These are phyloP conservation scores for Oldenlandia corymbosa DNA, from an alignment of 257 asterid species.

Conservation along the genomic window DNA sequence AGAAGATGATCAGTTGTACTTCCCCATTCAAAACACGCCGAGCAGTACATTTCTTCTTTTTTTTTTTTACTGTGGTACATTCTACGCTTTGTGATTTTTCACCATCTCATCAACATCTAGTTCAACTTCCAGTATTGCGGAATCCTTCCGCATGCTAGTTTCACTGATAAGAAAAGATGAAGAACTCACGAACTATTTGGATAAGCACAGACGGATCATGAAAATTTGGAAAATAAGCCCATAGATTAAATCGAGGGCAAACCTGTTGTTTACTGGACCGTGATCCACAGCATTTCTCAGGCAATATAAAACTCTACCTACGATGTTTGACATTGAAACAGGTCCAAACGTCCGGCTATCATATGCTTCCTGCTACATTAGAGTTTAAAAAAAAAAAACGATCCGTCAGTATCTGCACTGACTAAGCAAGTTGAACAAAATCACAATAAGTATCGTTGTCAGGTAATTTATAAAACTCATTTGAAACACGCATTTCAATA, in stretches of 20 bases:
- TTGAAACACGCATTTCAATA: too few relatives aligned
- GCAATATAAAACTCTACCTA: constrained; percentile 77
- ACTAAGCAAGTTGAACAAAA: neutral
- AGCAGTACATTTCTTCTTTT: too few relatives aligned
- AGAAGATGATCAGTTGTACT: constrained; percentile 10
- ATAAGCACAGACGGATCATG: neutral
- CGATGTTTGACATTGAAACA: constrained; percentile 52
- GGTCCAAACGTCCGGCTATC: constrained; percentile 91
- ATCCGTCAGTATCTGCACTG: neutral
- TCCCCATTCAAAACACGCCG: constrained; percentile 2
- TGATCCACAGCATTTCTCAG: constrained; percentile 74
- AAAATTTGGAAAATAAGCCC: neutral
- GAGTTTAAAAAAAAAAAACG: constrained; percentile 3
- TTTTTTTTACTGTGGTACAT: neutral
- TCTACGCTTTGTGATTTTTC: constrained; percentile 56
- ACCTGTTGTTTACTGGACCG: constrained; percentile 81
- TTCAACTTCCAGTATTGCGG: constrained; percentile 68
- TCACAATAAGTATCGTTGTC: neutral
- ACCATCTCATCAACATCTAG: constrained; percentile 79
- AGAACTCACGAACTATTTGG: neutral
- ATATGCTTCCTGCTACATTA: constrained; percentile 57
- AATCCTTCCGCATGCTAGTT: constrained; percentile 41
- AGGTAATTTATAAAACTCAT: neutral
- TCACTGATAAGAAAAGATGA: constrained; percentile 35
- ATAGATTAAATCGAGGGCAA: constrained; percentile 8